A percentile compares a stretch with the other conserved stretches of the same genome.
Conservation (phyloP, 192 early-diverging fungal species). For the Geosiphon pyriformis region DNA sequence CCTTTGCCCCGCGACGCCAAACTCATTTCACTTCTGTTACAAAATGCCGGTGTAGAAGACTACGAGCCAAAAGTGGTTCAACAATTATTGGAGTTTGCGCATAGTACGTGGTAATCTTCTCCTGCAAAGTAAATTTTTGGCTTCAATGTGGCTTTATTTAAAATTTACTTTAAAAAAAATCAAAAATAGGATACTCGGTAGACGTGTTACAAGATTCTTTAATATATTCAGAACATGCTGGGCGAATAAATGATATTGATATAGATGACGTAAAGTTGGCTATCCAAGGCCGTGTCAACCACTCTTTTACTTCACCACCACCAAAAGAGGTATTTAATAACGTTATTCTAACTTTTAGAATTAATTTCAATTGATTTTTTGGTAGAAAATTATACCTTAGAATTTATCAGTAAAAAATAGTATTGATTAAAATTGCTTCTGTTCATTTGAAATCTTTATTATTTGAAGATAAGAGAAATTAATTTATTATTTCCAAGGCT, state of each 20-base stretch:
- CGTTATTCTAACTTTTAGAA: background rate
- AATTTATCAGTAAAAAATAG: too few relatives aligned
- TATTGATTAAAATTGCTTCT: too few relatives aligned
- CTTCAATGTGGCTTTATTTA: too few relatives aligned
- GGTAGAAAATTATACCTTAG: too few relatives aligned
- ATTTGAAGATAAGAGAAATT: too few relatives aligned
- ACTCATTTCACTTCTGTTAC: constrained; percentile 81
- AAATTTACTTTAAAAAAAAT: too few relatives aligned
- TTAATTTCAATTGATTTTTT: too few relatives aligned
- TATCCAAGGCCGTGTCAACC: constrained; percentile 85
- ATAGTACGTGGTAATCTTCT: constrained; percentile 64
- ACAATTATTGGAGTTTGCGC: constrained; percentile 88
- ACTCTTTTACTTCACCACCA: constrained; percentile 86
- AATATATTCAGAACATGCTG: constrained; percentile 89
- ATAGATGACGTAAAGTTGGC: constrained; percentile 85
- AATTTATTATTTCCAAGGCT: too few relatives aligned
- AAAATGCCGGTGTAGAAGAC: constrained; percentile 79
- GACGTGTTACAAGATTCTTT: constrained; percentile 91
- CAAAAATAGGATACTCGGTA: constrained; percentile 79
- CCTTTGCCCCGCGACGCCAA: constrained; percentile 37
- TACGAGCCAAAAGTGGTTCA: constrained; percentile 89
- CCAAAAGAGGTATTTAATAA: constrained; percentile 66
- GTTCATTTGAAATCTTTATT: too few relatives aligned
- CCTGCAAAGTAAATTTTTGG: too few relatives aligned
- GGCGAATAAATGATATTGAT: constrained; percentile 64